Base-by-base conservation (phyloP, 2,329 filamentous ascomycete species). In the Aspergillus fumigatiaffinis region DNA sequence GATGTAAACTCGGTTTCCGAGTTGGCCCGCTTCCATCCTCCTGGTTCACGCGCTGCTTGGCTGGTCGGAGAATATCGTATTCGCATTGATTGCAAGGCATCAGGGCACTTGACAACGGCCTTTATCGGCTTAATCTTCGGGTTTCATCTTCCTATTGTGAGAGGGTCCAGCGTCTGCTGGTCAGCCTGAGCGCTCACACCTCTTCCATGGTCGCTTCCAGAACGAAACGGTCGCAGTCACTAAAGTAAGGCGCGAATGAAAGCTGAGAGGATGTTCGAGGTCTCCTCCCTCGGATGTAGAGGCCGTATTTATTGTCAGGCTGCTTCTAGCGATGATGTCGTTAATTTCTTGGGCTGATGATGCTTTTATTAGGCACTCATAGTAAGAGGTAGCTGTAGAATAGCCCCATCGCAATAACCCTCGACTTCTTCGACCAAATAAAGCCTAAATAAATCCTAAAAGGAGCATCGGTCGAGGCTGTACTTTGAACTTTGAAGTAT, bases 41-140 rank as follows among this genome's bases (percentile, higher is more conserved):
- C 26, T 20, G 32, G 20, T 46, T 46, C 42, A 20, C 5, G 42
- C 42, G 21, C 8, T 14, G 21, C n/a, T 44, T 46, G 42, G 20
- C 42, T 46, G 42, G 20, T 46, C 55, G 51, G 51, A 50, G 46
- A 28, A 56, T 48, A 26, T 52, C 29, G 54, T 56, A 23, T n/a
- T 51, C 23, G n/a, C 50, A 51, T 26, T 38, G 17, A 12, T 12
- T 38, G 32, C 8, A 23, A 21, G 20, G 12, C 20, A 23, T 10
- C 8, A 12, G 42, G 21, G 42, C 32, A 38, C 32, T 38, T 38
- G 42, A 46, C 21, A 23, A 46, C 9, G 42, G n/a, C 42, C n/a
- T 46, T 9, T 10, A 10, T 46, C 42, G 21, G 21, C 21, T 23
- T 23, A 46, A 46, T 46, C 20, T 46, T 8, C 42, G 9, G 4